Evolutionary conservation across 805 yeast species (phyloP).

Genomic region (Candida chauliodis): DNA sequence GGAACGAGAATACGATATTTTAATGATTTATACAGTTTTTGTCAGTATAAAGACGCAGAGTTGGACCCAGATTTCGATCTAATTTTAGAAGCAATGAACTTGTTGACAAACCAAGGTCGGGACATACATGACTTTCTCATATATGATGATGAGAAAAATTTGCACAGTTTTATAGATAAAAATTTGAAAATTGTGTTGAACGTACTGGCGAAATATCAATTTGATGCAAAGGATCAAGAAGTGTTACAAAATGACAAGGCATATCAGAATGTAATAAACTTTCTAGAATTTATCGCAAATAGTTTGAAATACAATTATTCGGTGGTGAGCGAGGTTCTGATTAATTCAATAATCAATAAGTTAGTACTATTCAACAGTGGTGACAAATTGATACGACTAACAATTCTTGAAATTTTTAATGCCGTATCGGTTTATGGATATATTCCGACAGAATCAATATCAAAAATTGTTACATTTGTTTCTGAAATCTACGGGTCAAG

Average conservation of each 20-base stretch:
- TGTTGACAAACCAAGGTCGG: conserved; percentile 50
- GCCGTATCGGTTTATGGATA: conserved; percentile 43
- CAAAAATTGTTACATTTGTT: conserved; percentile 36
- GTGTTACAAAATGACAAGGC: conserved; percentile 10
- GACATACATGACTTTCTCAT: conserved; percentile 51
- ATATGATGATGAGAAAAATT: conserved; percentile 30
- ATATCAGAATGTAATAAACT: conserved; percentile 13
- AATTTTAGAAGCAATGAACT: conserved; percentile 44
- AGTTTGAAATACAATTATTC: conserved; percentile 48
- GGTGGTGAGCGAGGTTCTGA: conserved; percentile 37
- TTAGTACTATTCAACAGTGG: conserved; percentile 39
- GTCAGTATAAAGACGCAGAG: conserved; percentile 20
- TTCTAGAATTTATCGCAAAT: conserved; percentile 36
- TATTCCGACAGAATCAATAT: conserved; percentile 36
- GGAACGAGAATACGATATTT: conserved; percentile 54
- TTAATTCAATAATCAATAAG: conserved; percentile 26
- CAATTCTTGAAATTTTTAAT: conserved; percentile 40
- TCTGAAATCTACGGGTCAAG: conserved; percentile 40
- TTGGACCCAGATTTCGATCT: conserved; percentile 50
- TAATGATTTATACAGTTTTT: conserved; percentile 48
- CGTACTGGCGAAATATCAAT: conserved; percentile 10
- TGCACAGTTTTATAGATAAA: conserved; percentile 15
- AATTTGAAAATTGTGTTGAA: conserved; percentile 13
- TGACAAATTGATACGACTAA: conserved; percentile 29
- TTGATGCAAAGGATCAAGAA: too few species aligned